Conservation (phyloP, 1,284 basidiomycete species). For the Trichosporon ovoides region DNA sequence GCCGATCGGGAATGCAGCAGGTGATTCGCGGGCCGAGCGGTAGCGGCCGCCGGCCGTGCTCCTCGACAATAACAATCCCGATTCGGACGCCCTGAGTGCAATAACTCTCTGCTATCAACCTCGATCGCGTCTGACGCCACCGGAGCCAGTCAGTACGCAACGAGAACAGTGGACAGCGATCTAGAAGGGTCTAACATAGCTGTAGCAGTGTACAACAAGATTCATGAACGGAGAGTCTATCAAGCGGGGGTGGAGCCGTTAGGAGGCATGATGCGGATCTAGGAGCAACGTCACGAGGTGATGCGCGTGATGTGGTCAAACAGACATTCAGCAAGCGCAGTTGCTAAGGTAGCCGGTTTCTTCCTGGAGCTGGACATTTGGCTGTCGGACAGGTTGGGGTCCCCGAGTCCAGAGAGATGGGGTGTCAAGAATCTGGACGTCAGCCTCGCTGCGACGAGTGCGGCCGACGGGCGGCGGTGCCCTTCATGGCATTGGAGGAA, state of each 20-base stretch:
- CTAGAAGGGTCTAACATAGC: background rate
- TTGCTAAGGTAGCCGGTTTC: slow-evolving; percentile 16
- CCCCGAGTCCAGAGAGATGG: slow-evolving; percentile 41
- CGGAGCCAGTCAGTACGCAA: too few relatives aligned
- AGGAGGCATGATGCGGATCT: too few relatives aligned
- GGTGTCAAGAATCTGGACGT: slow-evolving; percentile 45
- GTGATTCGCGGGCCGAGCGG: background rate
- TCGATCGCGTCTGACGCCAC: too few relatives aligned
- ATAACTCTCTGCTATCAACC: too few relatives aligned
- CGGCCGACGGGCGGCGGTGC: too few relatives aligned
- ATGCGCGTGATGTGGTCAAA: too few relatives aligned
- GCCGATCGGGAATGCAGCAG: background rate
- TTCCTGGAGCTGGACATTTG: slow-evolving; percentile 15
- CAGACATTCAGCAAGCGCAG: slow-evolving; percentile 13
- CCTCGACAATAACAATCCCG: too few relatives aligned
- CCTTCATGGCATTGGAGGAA: background rate
- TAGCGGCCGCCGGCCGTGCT: too few relatives aligned
- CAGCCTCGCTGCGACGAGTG: too few relatives aligned
- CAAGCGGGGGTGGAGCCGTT: too few relatives aligned
- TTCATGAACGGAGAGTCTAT: background rate
- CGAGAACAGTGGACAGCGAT: background rate
- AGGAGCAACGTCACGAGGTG: too few relatives aligned
- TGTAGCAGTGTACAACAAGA: background rate
- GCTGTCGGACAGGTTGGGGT: slow-evolving; percentile 16
- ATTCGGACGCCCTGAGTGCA: too few relatives aligned